These are phyloP conservation scores for Luzula sylvatica DNA, from an alignment of 176 grass and related monocot genomes.

Conservation along the genomic window DNA sequence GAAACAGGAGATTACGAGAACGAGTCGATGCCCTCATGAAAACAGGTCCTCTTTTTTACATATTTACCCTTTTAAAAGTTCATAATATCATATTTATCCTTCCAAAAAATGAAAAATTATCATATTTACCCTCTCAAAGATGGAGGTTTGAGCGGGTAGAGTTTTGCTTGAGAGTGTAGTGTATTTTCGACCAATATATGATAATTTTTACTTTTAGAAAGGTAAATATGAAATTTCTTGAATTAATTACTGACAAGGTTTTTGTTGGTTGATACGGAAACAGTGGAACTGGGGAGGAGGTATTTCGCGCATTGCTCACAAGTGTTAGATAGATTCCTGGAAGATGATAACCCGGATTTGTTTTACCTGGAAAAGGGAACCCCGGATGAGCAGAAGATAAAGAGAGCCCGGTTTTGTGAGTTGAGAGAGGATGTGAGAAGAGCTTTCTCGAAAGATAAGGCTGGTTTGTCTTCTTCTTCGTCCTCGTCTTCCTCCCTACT, in stretches of 20 bases:
- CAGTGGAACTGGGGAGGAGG: constrained; percentile 74
- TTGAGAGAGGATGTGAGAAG: constrained; percentile 66
- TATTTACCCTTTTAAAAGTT: constrained; percentile 1
- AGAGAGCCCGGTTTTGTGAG: constrained; percentile 62
- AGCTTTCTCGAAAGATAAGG: constrained; percentile 82
- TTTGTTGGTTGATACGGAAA: too few species aligned
- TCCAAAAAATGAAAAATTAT: too few species aligned
- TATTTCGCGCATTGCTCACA: constrained; percentile 86
- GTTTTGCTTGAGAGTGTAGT: neutral
- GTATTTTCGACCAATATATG: neutral
- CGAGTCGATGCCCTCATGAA: constrained; percentile 67
- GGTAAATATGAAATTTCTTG: too few species aligned
- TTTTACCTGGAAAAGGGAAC: constrained; percentile 45
- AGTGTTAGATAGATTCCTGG: constrained; percentile 73
- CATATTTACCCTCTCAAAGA: too few species aligned
- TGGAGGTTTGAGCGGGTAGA: neutral
- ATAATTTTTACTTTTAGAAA: too few species aligned
- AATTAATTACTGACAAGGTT: too few species aligned
- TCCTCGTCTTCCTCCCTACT: constrained; percentile 26
- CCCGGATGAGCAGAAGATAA: constrained; percentile 59
- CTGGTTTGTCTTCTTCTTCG: constrained; percentile 44
- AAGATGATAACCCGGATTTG: constrained; percentile 41
- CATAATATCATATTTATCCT: too few species aligned
- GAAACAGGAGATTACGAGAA: constrained; percentile 71
- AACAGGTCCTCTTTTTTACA: constrained; percentile 51